Conservation (phyloP, 2,329 filamentous ascomycete genomes). For the Monilinia fructicola region DNA sequence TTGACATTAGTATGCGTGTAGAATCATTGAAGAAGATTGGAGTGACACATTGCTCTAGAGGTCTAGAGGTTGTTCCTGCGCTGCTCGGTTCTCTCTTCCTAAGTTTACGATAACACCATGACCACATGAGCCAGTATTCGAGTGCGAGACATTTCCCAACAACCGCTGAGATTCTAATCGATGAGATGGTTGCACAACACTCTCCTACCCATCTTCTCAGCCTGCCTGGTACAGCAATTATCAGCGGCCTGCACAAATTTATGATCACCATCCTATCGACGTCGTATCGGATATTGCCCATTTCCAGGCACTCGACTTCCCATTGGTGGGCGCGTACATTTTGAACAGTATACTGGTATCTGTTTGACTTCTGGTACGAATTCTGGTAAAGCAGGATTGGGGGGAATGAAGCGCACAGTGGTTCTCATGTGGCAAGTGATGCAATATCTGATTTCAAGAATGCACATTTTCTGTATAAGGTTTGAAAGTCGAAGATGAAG, state of each 20-base stretch:
- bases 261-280: neutral
- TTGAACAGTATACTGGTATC: conserved; percentile 7
- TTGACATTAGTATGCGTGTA: no score
- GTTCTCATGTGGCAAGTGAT: neutral
- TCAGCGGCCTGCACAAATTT: neutral
- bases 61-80: neutral
- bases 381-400: neutral
- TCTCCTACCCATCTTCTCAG: neutral
- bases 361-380: conserved; percentile 18
- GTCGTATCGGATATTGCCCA: neutral
- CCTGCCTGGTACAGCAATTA: neutral
- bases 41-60: neutral
- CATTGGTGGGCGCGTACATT: neutral
- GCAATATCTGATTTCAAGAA: conserved; percentile 21
- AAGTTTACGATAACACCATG: neutral
- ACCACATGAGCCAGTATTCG: neutral
- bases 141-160: neutral
- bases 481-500: neutral
- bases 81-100: neutral
- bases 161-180: neutral
- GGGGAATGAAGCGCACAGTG: conserved; percentile 11
- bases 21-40: neutral
- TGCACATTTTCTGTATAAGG: conserved; percentile 5
- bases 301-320: neutral
- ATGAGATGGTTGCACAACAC: neutral